Base-by-base conservation (phyloP, 106 monocot genomes). In the Hemerocallis citrina region DNA sequence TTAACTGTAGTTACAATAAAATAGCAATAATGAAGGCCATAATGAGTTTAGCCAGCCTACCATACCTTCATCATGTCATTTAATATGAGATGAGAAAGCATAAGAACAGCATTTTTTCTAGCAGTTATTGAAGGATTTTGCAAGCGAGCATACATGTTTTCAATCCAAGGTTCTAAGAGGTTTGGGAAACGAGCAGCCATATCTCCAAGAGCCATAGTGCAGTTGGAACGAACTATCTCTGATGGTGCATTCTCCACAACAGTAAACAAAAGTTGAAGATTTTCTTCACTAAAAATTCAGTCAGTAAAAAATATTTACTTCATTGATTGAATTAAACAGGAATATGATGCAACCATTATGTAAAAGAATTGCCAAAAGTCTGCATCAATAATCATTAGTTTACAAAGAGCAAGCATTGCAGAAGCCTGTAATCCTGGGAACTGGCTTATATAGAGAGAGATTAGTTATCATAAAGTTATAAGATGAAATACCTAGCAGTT, bases 21-120 rank as follows among this genome's bases (percentile, higher is more conserved):
- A 33, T 35, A 19, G 16, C 8, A 37, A 23, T 24, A 41, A 24
- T 13, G 15, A 44, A 38, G 20, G 4, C 4, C 57, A 33, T 20
- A 32, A 2, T 27, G 16, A 12, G 15, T 31, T 42, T 34, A 7
- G 49, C 25, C 52, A 23, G 19, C 42, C 21, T 50, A 23, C 27
- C 61, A 45, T 12, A 98, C 98, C 98, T 98, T 98, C 98, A 98
- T 98, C 98, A 98, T 98, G 54, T 98, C 98, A 77, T 98, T 98
- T 45, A 98, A 51, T 73, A 98, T 98, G 46, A 98, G 92, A 85
- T 98, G 98, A 64, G 98, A 92, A 45, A 98, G 81, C 54, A 98
- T 91, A n/a, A 98, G 69, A 52, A 98, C 92, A 34, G 98, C 88
- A 78, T 98, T 88, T 84, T 98, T 98, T 72, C 92, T 79, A 34